Conservation (phyloP, 768 basidiomycete species). For the Galerina sulciceps region DNA sequence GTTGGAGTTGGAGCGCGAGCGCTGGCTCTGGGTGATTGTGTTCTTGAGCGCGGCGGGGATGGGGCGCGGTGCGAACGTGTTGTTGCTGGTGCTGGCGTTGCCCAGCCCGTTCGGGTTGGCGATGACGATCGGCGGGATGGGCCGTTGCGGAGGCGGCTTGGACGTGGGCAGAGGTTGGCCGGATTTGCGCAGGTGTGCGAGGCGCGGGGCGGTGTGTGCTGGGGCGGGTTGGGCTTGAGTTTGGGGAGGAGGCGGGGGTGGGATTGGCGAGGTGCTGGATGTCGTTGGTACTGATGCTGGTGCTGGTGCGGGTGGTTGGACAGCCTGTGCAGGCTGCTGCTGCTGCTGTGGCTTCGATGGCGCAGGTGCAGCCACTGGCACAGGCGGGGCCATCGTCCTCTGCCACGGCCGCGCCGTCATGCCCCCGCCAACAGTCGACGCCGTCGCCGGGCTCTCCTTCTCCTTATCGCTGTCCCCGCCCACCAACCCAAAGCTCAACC, state of each 20-base stretch:
- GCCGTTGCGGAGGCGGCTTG: conserved; percentile 18
- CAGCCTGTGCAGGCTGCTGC: background rate
- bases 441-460: conserved; percentile 6
- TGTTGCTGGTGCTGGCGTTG: background rate
- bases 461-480: background rate
- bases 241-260: background rate
- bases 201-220: background rate
- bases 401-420: conserved; percentile 10
- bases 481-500: conserved; percentile 14
- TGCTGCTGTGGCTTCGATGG: background rate
- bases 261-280: background rate
- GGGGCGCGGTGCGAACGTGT: too few relatives aligned
- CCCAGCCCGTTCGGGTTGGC: conserved; percentile 6
- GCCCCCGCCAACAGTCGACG: conserved; percentile 5
- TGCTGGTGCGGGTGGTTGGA: too few relatives aligned
- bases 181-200: conserved; percentile 7
- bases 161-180: conserved; percentile 18
- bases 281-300: background rate
- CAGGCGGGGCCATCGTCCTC: background rate
- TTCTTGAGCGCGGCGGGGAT: too few relatives aligned
- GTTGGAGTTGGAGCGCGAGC: conserved; percentile 6
- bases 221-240: conserved; percentile 5
- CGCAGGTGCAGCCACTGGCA: background rate
- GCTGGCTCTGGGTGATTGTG: too few relatives aligned
- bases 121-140: conserved; percentile 16